Base-by-base conservation (phyloP, 495 filamentous ascomycete genomes). In the Hypomontagnella submonticulosa region DNA sequence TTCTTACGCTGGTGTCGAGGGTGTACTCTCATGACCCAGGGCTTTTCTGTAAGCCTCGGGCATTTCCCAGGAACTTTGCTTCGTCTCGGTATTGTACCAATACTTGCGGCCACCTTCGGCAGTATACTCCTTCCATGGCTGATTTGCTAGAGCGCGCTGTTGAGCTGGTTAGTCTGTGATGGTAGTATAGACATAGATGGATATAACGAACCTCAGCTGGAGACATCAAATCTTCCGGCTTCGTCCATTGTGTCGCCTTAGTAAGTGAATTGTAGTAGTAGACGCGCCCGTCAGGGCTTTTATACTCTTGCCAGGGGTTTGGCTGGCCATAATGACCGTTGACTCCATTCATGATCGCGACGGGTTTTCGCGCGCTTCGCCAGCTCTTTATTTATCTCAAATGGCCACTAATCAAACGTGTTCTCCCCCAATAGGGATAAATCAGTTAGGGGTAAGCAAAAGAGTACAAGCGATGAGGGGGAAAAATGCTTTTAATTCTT, bases 51-150 rank as follows among this genome's bases (percentile, higher is more conserved):
- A 93, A 52, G 83, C 88, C 43, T 92, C 90, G 52, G 94, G 94
- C 84, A 97, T 96, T 57, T 93, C 89, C 95, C 95, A 99, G 48
- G 90, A 90, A 76, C 91, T 98, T 78, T 92, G 84, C 80, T 95
- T 94, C 36, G 87, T 94, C 72, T 97, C 90, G 2, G 87, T 90
- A 74, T 98, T 92, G 74, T 91, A 88, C 92, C 93, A 99, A 73
- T 99, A 99, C 71, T 94, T 92, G 66, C 89, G 85, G 19, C 93
- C 96, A 53, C 87, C 91, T 57, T 91, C 88, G 37, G 90, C 86
- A 9, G 90, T 92, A 68, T 97, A 92, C 75, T 97, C 93, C 68
- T 93, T 97, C 92, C 92, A 99, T 52, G 93, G 90, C 46, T 93
- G 90, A 63, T 88, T 89, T 43, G 89, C 83, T 33, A 96, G 79